Conservation (phyloP, 2,329 filamentous ascomycete genomes). For the Colletotrichum truncatum region DNA sequence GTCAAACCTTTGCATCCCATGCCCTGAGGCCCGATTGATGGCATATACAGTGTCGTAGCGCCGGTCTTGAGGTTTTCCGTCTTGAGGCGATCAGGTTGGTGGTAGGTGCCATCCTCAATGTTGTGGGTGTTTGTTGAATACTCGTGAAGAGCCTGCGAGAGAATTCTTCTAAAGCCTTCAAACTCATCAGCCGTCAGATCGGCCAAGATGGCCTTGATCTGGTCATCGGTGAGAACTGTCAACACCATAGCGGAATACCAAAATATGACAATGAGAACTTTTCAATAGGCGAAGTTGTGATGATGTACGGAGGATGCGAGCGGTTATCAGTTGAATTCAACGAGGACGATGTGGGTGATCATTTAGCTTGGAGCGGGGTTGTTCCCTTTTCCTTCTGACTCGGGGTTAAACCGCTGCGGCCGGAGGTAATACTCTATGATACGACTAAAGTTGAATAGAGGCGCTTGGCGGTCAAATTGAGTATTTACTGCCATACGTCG, state of each 20-base stretch:
- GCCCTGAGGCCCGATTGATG: conserved; percentile 69
- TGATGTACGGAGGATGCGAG: not conserved
- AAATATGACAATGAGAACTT: not conserved
- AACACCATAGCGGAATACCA: conserved; percentile 57
- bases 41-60: conserved; percentile 78
- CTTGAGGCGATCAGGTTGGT: conserved; percentile 64
- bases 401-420: conserved; percentile 1
- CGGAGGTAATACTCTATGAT: conserved; percentile 6
- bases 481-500: not conserved
- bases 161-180: conserved; percentile 56
- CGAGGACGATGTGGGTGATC: not conserved
- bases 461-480: not conserved
- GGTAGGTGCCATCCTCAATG: conserved; percentile 52
- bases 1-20: conserved; percentile 73
- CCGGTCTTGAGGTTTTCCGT: conserved; percentile 58
- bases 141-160: conserved; percentile 65
- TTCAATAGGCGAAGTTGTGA: conserved; percentile 28
- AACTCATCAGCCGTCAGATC: conserved; percentile 61
- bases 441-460: not conserved
- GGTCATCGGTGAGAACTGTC: conserved; percentile 65
- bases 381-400: conserved; percentile 7
- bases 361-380: conserved; percentile 19
- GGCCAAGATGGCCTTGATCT: conserved; percentile 65
- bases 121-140: conserved; percentile 66
- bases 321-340: not conserved